phyloP scores from a whole-genome alignment of 2,329 filamentous ascomycete genomes.

The Arthroderma sp. region DNA sequence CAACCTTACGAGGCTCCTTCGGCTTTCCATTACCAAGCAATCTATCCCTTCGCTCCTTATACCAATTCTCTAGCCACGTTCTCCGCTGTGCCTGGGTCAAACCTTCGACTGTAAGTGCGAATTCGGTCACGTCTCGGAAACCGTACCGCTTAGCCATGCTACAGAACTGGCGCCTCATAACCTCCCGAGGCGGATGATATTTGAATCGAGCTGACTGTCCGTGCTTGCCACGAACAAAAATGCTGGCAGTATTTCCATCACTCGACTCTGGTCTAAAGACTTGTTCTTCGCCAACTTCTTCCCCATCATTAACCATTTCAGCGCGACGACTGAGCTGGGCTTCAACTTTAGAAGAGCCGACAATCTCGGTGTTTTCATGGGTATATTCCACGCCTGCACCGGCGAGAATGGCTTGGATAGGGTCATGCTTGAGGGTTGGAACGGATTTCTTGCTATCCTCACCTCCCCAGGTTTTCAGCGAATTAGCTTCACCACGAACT shows the following conservation, averaged over 20 bases:
- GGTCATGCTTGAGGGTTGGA: constrained; percentile 45
- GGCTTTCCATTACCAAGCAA: constrained; percentile 16
- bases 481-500: constrained; percentile 36
- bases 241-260: constrained; percentile 8
- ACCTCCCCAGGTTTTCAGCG: constrained; percentile 32
- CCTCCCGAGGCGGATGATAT: constrained; percentile 62
- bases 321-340: constrained; percentile 68
- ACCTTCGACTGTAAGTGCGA: constrained; percentile 78
- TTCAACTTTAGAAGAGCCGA: constrained; percentile 87
- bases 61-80: constrained; percentile 69
- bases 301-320: constrained; percentile 33
- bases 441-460: constrained; percentile 26
- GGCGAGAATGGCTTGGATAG: constrained; percentile 77
- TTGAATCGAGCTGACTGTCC: constrained; percentile 41
- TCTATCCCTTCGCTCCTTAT: constrained; percentile 51
- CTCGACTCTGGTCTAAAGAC: constrained; percentile 25
- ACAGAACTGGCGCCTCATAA: constrained; percentile 74
- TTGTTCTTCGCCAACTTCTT: constrained; percentile 24
- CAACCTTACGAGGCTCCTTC: not conserved
- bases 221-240: constrained; percentile 12
- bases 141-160: constrained; percentile 74
- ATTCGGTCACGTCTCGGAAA: constrained; percentile 64
- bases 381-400: constrained; percentile 87
- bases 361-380: constrained; percentile 89
- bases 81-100: constrained; percentile 77